Evolutionary conservation across 768 basidiomycete genomes (phyloP), one percentile per base, ranked within the genome.

Genomic region (Kwoniella mangroviensis): DNA sequence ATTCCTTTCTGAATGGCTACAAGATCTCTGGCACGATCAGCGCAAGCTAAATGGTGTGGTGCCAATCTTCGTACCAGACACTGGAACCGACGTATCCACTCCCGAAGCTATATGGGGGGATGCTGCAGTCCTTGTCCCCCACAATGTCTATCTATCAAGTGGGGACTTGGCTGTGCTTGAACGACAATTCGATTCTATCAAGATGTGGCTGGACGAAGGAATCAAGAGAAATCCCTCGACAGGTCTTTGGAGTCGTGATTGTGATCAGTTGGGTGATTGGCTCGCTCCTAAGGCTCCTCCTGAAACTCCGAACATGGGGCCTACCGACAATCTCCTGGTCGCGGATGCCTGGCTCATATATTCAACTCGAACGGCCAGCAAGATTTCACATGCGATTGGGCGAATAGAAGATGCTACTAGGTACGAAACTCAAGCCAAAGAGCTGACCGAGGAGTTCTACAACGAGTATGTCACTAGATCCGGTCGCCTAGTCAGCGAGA

Each of bases 221-320:
- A 66, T 82, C 26, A 60, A 61, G 51, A 51, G 81, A 15, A 68
- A 55, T 19, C 12, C 21, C 1, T 11, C 45, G 11, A 74, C 63
- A 19, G 76, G 78, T 2, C 67, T 80, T 13, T 81, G 73, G 72
- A 40, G 49, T 3, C 53, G 45, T 1, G 24, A 63, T 2, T 1
- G 24, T 3, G 49, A 56, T 19, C 81, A 82, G 63, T 63, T 73
- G 12, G 78, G 77, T 0, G 81, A 82, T 62, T 82, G 81, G 81
- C 71, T 82, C 17, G 79, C 75, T 41, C 81, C 81, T 2, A 65
- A 52, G 51, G 81, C 81, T 2, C 40, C 65, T 59, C 55, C 72
- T 75, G 60, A 78, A 71, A 42, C 56, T 19, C 68, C 68, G 4
- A 61, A 61, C 22, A 57, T 59, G 51, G 68, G 62, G 1, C 63